phyloP scores from a whole-genome alignment of 1,284 basidiomycete genomes.

The Fomitiporia mediterranea region DNA sequence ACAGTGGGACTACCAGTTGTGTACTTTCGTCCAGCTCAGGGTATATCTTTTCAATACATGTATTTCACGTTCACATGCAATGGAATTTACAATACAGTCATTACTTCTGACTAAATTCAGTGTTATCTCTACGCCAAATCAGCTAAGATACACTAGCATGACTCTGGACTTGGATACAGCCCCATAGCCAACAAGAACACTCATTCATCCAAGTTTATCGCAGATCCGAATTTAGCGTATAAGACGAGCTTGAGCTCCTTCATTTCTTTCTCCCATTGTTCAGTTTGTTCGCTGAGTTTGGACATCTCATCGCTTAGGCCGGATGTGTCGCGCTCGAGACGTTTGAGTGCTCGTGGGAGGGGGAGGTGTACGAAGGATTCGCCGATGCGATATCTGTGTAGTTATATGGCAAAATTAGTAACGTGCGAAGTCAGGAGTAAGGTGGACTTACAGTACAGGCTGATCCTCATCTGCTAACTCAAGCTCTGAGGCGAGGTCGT shows the following conservation, averaged over 20 bases:
- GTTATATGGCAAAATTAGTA: background rate
- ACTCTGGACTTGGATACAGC: too few species aligned
- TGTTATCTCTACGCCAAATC: too few species aligned
- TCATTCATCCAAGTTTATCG: slow-evolving; percentile 86
- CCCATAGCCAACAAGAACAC: too few species aligned
- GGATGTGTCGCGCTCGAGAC: slow-evolving; percentile 69
- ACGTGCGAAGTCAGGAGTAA: slow-evolving; percentile 1
- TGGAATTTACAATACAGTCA: too few species aligned
- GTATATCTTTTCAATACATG: too few species aligned
- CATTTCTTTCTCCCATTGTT: slow-evolving; percentile 83
- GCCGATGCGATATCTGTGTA: slow-evolving; percentile 79
- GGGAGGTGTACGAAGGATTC: slow-evolving; percentile 85
- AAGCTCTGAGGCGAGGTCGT: slow-evolving; percentile 83
- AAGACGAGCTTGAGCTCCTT: slow-evolving; percentile 82
- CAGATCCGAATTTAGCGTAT: slow-evolving; percentile 90
- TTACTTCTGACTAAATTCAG: too few species aligned
- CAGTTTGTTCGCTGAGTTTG: slow-evolving; percentile 49
- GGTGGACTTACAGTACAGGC: slow-evolving; percentile 56
- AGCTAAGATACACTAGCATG: too few species aligned
- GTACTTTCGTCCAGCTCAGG: too few species aligned
- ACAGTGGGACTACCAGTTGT: background rate
- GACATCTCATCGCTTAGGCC: slow-evolving; percentile 58
- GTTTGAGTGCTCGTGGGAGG: slow-evolving; percentile 65
- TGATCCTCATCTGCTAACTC: slow-evolving; percentile 87
- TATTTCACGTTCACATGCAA: too few species aligned